Percentiles rank a stretch among this genome's conserved stretches.
Evolutionary conservation across 192 early-diverging fungal species (phyloP).

Genomic region (Dissophora ornata): DNA sequence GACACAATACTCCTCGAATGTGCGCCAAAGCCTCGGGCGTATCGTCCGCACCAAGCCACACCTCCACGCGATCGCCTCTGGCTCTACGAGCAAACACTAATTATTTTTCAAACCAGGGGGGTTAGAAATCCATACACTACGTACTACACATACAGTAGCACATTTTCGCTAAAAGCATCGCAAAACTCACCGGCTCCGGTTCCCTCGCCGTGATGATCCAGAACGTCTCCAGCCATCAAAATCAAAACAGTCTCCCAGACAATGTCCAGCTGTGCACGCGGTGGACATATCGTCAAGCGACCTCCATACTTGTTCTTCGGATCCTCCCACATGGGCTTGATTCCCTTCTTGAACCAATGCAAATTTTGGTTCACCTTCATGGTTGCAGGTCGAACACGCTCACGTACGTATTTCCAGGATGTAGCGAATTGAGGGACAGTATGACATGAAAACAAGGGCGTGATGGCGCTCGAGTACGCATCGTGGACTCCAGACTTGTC

Average conservation of each 20-base stretch:
- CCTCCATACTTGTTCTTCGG: conserved; percentile 79
- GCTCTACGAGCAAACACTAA: conserved; percentile 49
- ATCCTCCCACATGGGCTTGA: conserved; percentile 88
- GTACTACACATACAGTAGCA: too few species aligned
- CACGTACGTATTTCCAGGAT: conserved; percentile 57
- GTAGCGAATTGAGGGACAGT: conserved; percentile 62
- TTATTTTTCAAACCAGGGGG: background rate
- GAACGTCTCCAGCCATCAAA: conserved; percentile 59
- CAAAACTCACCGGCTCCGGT: conserved; percentile 41
- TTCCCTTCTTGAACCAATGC: conserved; percentile 73
- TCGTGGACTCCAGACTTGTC: conserved; percentile 40
- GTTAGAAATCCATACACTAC: background rate
- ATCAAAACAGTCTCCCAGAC: conserved; percentile 60
- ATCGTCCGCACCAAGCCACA: conserved; percentile 58
- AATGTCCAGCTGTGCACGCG: conserved; percentile 46
- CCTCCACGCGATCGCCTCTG: conserved; percentile 62
- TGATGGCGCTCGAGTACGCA: conserved; percentile 59
- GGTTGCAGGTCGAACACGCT: conserved; percentile 49
- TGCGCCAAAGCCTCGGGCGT: conserved; percentile 46
- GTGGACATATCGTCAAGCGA: conserved; percentile 52
- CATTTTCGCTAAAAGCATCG: too few species aligned
- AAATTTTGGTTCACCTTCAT: conserved; percentile 74
- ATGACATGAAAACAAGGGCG: conserved; percentile 57
- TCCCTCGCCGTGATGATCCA: conserved; percentile 42
- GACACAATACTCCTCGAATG: conserved; percentile 40